Conservation (phyloP, 352 stramenopile species). For the Phytophthora pseudosyringae region DNA sequence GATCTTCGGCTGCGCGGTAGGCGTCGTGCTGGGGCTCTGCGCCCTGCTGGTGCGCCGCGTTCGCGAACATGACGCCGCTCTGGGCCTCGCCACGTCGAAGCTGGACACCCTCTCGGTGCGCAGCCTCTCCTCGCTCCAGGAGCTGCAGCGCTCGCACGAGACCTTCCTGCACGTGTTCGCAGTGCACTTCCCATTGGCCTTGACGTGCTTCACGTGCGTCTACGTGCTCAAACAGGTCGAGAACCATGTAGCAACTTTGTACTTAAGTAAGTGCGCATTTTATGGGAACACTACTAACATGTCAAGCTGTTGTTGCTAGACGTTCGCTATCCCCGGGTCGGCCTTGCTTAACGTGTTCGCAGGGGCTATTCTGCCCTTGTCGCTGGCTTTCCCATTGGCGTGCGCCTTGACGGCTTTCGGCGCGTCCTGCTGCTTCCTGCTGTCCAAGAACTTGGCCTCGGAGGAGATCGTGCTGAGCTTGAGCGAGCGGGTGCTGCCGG, state of each 20-base stretch:
- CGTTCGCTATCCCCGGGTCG: slow-evolving; percentile 83
- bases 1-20: slow-evolving; percentile 48
- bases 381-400: slow-evolving; percentile 73
- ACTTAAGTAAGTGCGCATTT: slow-evolving; percentile 16
- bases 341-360: slow-evolving; percentile 81
- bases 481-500: slow-evolving; percentile 65
- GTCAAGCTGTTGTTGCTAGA: slow-evolving; percentile 38
- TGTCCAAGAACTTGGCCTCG: slow-evolving; percentile 69
- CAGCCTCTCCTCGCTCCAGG: slow-evolving; percentile 67
- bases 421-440: slow-evolving; percentile 73
- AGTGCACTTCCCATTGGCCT: slow-evolving; percentile 67
- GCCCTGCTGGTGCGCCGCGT: slow-evolving; percentile 52
- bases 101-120: slow-evolving; percentile 60
- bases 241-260: slow-evolving; percentile 12
- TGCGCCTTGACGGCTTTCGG: slow-evolving; percentile 70
- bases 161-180: slow-evolving; percentile 65
- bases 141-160: slow-evolving; percentile 66
- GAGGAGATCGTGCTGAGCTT: slow-evolving; percentile 63
- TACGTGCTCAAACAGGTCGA: slow-evolving; percentile 86
- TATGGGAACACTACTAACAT: slow-evolving; percentile 10
- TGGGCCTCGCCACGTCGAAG: slow-evolving; percentile 49
- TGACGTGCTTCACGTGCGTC: slow-evolving; percentile 70
- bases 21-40: slow-evolving; percentile 46
- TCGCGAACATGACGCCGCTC: slow-evolving; percentile 47
- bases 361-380: slow-evolving; percentile 65